A percentile compares a stretch with the other conserved stretches of the same genome.
phyloP scores from a whole-genome alignment of 768 basidiomycete genomes.

The Phylloporus sp. region DNA sequence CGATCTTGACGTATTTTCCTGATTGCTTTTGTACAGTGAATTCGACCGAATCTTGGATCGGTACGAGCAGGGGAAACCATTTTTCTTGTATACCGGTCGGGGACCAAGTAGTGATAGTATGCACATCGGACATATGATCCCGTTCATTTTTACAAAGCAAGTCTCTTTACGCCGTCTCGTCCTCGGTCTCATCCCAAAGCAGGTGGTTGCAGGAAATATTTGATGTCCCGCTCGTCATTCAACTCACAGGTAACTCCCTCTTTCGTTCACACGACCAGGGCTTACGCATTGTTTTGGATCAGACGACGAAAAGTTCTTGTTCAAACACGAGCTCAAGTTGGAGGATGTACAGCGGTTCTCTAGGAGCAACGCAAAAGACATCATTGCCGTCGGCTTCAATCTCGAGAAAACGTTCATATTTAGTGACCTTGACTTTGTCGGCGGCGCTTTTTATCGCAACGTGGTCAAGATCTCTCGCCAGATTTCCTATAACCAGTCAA shows the following conservation, averaged over 20 bases:
- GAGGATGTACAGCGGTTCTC: slow-evolving; percentile 84
- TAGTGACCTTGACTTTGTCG: slow-evolving; percentile 84
- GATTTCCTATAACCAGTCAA: slow-evolving; percentile 90
- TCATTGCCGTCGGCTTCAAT: slow-evolving; percentile 94
- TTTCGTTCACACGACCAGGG: neutral
- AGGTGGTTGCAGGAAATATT: slow-evolving; percentile 98
- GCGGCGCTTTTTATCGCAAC: slow-evolving; percentile 92
- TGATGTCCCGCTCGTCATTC: slow-evolving; percentile 88
- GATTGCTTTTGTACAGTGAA: slow-evolving; percentile 49
- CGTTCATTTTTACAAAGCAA: slow-evolving; percentile 95
- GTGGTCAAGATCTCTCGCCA: slow-evolving; percentile 88
- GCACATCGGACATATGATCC: slow-evolving; percentile 97
- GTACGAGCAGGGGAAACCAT: slow-evolving; percentile 95
- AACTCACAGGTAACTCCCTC: slow-evolving; percentile 71
- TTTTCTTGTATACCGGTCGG: slow-evolving; percentile 96
- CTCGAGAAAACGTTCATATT: slow-evolving; percentile 95
- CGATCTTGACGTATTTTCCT: neutral
- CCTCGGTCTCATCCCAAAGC: neutral
- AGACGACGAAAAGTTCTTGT: slow-evolving; percentile 99
- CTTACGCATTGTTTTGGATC: neutral
- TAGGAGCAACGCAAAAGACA: slow-evolving; percentile 85
- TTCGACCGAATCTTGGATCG: slow-evolving; percentile 91
- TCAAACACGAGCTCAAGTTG: slow-evolving; percentile 90
- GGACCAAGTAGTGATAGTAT: slow-evolving; percentile 96
- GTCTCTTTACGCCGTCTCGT: slow-evolving; percentile 21